Conservation (phyloP, 192 early-diverging fungal species). For the Podila epicladia region DNA sequence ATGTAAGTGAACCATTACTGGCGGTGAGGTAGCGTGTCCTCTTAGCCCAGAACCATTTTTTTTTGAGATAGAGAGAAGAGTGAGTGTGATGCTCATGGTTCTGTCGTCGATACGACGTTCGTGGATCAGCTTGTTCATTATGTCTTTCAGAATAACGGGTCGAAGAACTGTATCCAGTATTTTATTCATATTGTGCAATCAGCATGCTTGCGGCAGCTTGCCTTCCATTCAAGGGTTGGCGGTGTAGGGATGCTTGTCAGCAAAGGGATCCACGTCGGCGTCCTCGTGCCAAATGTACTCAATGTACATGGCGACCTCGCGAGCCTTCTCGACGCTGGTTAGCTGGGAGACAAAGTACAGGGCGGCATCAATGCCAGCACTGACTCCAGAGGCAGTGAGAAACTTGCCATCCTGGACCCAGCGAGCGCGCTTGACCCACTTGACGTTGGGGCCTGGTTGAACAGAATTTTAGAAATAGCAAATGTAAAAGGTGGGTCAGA, state of each 20-base stretch:
- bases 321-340: conserved; percentile 13
- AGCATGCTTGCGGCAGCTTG: background rate
- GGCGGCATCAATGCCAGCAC: conserved; percentile 52
- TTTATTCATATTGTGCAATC: background rate
- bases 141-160: too few species aligned
- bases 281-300: conserved; percentile 46
- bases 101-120: too few species aligned
- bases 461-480: background rate
- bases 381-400: conserved; percentile 54
- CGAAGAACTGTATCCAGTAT: too few species aligned
- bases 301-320: conserved; percentile 12
- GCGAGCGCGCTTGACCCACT: conserved; percentile 60
- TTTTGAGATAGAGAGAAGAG: too few species aligned
- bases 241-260: conserved; percentile 38
- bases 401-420: conserved; percentile 62
- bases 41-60: too few species aligned
- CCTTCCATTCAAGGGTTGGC: background rate
- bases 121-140: too few species aligned
- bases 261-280: conserved; percentile 40
- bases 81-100: too few species aligned
- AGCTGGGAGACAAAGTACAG: conserved; percentile 31
- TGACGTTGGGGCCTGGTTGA: conserved; percentile 41
- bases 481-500: too few species aligned
- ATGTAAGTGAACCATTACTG: too few species aligned
- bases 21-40: too few species aligned